Conservation (phyloP, 306 rosid species). For the Spatholobus suberectus region DNA sequence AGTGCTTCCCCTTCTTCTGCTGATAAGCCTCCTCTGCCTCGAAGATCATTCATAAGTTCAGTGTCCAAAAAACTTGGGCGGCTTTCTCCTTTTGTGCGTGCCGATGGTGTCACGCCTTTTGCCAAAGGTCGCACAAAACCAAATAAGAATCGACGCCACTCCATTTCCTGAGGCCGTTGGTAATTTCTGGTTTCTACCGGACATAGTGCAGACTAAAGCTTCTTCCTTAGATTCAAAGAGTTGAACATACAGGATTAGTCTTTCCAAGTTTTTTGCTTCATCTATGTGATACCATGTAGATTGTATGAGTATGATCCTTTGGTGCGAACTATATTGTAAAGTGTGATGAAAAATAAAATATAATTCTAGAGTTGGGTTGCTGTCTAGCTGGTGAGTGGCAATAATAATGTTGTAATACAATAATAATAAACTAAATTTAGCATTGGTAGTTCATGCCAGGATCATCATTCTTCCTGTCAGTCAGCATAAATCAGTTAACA, state of each 20-base stretch:
- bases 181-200: not conserved
- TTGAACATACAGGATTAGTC: constrained; percentile 38
- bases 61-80: constrained; percentile 74
- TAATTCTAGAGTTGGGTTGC: constrained; percentile 38
- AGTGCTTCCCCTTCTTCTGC: constrained; percentile 54
- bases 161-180: constrained; percentile 67
- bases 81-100: constrained; percentile 78
- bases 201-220: constrained; percentile 13
- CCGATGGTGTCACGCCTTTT: constrained; percentile 58
- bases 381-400: constrained; percentile 4
- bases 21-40: constrained; percentile 78
- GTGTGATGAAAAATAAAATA: constrained; percentile 41
- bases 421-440: constrained; percentile 2
- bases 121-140: constrained; percentile 63
- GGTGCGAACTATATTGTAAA: constrained; percentile 42
- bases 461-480: constrained; percentile 8
- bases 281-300: constrained; percentile 48
- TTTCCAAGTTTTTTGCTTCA: constrained; percentile 23
- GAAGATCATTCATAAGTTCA: constrained; percentile 73
- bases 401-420: not conserved
- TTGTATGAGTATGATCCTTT: constrained; percentile 41
- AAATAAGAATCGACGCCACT: constrained; percentile 81
- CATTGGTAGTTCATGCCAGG: not conserved
- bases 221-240: constrained; percentile 37
- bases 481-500: not conserved